These are phyloP conservation scores for Suillus americanus DNA, from an alignment of 768 basidiomycete species.

Conservation along the genomic window DNA sequence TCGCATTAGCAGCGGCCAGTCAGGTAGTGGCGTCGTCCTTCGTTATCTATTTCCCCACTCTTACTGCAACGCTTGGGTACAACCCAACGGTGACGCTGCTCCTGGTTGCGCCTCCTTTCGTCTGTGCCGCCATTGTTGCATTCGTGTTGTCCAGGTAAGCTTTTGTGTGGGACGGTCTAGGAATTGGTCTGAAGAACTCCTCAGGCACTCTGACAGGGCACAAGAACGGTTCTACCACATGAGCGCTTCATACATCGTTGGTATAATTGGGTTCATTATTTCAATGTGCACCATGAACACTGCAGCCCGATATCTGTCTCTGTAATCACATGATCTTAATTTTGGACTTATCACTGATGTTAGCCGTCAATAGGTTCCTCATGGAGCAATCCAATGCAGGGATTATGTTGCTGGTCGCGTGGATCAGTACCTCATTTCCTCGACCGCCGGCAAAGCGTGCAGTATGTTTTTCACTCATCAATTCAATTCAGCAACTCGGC, in stretches of 20 bases:
- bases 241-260: slow-evolving; percentile 47
- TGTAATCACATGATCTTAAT: slow-evolving; percentile 39
- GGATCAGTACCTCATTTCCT: slow-evolving; percentile 61
- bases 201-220: slow-evolving; percentile 65
- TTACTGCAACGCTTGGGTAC: slow-evolving; percentile 71
- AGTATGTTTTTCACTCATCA: slow-evolving; percentile 82
- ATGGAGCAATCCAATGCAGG: slow-evolving; percentile 75
- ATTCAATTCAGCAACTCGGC: slow-evolving; percentile 79
- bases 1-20: slow-evolving; percentile 48
- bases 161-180: not conserved
- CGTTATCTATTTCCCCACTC: slow-evolving; percentile 78
- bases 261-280: slow-evolving; percentile 68
- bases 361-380: slow-evolving; percentile 53
- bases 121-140: slow-evolving; percentile 55
- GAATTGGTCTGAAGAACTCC: not conserved
- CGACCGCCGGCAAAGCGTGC: slow-evolving; percentile 83
- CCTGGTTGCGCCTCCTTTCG: slow-evolving; percentile 77
- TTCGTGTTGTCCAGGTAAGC: slow-evolving; percentile 51
- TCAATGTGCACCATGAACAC: slow-evolving; percentile 65
- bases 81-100: slow-evolving; percentile 60
- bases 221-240: slow-evolving; percentile 78
- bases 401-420: slow-evolving; percentile 59
- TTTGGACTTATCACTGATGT: slow-evolving; percentile 7
- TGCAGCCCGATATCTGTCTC: slow-evolving; percentile 62
- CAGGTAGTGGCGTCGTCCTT: slow-evolving; percentile 58